Percentiles rank a stretch among this genome's conserved stretches.
Evolutionary conservation across 768 basidiomycete genomes (phyloP).

Genomic region (Boletus reticulatus): DNA sequence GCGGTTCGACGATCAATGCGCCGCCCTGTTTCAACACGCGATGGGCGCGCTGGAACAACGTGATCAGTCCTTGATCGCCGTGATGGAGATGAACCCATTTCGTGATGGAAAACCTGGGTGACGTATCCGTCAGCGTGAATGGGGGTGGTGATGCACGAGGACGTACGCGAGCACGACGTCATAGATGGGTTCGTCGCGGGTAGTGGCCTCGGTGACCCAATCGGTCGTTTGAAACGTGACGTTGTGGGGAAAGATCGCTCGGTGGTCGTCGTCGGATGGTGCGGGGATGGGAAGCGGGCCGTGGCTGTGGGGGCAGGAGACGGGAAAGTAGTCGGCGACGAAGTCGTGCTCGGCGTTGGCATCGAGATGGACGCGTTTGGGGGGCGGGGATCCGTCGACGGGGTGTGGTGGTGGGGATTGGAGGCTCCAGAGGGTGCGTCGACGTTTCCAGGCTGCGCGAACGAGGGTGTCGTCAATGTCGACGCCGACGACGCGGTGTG

Average conservation of each 20-base stretch:
- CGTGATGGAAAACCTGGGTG: conserved; percentile 61
- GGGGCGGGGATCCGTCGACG: background rate
- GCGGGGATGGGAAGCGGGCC: conserved; percentile 72
- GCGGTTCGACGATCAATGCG: conserved; percentile 76
- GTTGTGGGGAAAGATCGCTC: conserved; percentile 71
- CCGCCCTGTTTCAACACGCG: conserved; percentile 60
- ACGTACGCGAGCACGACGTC: conserved; percentile 76
- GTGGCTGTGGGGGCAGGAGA: conserved; percentile 71
- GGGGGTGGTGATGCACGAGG: background rate
- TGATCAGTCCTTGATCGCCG: conserved; percentile 68
- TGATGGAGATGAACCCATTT: conserved; percentile 92
- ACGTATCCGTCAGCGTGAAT: background rate
- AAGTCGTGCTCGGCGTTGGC: background rate
- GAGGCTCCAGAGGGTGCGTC: conserved; percentile 68
- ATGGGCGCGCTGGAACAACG: conserved; percentile 66
- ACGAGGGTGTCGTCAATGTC: conserved; percentile 81
- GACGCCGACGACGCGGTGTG: conserved; percentile 72
- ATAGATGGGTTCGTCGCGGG: conserved; percentile 61
- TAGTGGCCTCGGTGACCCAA: conserved; percentile 60
- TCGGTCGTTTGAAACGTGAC: conserved; percentile 68
- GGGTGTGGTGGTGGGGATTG: conserved; percentile 34
- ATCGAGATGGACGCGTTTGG: conserved; percentile 14
- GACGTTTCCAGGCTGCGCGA: conserved; percentile 71
- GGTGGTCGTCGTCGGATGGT: conserved; percentile 7
- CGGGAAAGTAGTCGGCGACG: conserved; percentile 62